A percentile compares a stretch with the other conserved stretches of the same genome.
These are phyloP conservation scores for Tricholomella constricta DNA, from an alignment of 768 basidiomycete species.

Conservation along the genomic window DNA sequence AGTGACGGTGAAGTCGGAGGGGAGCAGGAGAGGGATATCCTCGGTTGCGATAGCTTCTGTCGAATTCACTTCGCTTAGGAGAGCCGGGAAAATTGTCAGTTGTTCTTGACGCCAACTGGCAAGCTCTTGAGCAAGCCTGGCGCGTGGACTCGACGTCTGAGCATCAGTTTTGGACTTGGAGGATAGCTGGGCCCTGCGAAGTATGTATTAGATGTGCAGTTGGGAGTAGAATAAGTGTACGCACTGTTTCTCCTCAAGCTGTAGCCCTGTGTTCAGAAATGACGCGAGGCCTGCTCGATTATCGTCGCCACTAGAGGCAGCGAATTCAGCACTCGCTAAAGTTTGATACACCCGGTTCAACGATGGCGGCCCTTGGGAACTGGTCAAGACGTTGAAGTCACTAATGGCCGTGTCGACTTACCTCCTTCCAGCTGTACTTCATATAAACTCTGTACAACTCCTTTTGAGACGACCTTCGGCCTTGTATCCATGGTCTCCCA, in stretches of 20 bases:
- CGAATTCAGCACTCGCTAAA: conserved; percentile 3
- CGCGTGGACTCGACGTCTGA: background rate
- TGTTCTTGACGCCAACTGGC: background rate
- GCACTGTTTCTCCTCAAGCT: background rate
- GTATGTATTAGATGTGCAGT: no score
- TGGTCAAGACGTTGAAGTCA: background rate
- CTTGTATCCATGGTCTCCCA: conserved; percentile 8
- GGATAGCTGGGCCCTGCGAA: no score
- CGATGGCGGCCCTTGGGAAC: background rate
- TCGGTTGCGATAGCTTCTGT: background rate
- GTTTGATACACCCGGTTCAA: background rate
- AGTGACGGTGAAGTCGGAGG: conserved; percentile 12
- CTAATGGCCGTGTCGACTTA: background rate
- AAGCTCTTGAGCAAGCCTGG: background rate
- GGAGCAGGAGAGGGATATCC: conserved; percentile 14
- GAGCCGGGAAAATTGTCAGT: background rate
- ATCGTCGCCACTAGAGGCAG: background rate
- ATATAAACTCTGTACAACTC: background rate
- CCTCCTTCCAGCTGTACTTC: background rate
- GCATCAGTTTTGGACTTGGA: no score
- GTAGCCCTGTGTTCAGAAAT: conserved; percentile 16
- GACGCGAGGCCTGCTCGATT: no score
- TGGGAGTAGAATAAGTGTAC: background rate
- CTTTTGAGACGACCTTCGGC: conserved; percentile 1
- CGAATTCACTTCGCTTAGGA: background rate